phyloP scores from a whole-genome alignment of 805 yeast species.

The Myxozyma vanderwaltii region DNA sequence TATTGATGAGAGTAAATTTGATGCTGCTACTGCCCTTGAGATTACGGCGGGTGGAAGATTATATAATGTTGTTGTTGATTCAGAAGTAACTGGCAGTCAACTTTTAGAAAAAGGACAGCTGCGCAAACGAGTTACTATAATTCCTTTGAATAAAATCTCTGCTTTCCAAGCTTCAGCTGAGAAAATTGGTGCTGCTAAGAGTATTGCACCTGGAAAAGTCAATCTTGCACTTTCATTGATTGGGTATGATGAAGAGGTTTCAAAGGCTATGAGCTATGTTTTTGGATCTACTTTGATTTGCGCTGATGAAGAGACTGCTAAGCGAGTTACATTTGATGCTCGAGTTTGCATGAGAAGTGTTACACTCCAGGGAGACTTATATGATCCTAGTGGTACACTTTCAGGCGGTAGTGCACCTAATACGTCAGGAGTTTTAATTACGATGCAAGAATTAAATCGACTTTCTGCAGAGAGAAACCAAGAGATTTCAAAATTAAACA shows the following conservation, averaged over 20 bases:
- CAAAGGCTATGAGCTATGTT: conserved; percentile 84
- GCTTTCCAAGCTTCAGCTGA: conserved; percentile 58
- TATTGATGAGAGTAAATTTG: conserved; percentile 56
- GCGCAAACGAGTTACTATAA: conserved; percentile 80
- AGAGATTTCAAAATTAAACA: conserved; percentile 49
- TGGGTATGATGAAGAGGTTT: conserved; percentile 68
- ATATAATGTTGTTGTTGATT: conserved; percentile 88
- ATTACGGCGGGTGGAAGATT: conserved; percentile 91
- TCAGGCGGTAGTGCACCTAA: conserved; percentile 87
- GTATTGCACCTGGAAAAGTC: conserved; percentile 78
- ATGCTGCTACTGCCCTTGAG: conserved; percentile 81
- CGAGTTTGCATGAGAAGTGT: conserved; percentile 77
- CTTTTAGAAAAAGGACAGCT: conserved; percentile 77
- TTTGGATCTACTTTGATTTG: conserved; percentile 92
- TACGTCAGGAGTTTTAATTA: conserved; percentile 57
- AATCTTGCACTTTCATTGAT: conserved; percentile 85
- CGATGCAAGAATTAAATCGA: conserved; percentile 65
- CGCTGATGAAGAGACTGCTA: conserved; percentile 83
- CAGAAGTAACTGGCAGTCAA: conserved; percentile 79
- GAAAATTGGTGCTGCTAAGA: conserved; percentile 65
- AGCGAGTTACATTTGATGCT: conserved; percentile 83
- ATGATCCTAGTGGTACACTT: conserved; percentile 93
- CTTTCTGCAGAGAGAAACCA: conserved; percentile 46
- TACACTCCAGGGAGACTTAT: conserved; percentile 88
- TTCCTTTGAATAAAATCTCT: conserved; percentile 85